These are phyloP conservation scores for Cinnamomum chago DNA, from an alignment of 164 flowering plant genomes.

Conservation along the genomic window DNA sequence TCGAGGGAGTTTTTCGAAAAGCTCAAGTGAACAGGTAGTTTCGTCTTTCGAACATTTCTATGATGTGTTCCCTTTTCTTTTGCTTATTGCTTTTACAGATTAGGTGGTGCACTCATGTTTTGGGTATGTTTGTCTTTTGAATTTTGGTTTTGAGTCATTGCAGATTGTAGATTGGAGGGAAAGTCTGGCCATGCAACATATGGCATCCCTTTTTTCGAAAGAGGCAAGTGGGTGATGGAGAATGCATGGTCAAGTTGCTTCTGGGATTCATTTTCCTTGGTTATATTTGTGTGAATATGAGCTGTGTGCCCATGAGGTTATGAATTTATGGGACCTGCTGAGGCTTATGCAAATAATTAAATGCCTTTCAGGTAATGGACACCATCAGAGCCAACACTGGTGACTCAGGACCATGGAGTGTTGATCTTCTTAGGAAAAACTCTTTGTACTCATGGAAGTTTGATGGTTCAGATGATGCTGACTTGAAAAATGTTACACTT, in stretches of 20 bases:
- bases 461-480: slow-evolving; percentile 38
- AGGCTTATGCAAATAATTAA: background rate
- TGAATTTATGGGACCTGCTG: background rate
- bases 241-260: background rate
- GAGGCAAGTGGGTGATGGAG: slow-evolving; percentile 47
- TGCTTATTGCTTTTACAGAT: background rate
- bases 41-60: slow-evolving; percentile 2
- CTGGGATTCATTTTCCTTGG: background rate
- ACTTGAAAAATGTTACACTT: slow-evolving; percentile 24
- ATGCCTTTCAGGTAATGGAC: slow-evolving; percentile 25
- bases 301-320: background rate
- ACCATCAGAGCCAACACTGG: slow-evolving; percentile 51
- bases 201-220: slow-evolving; percentile 61
- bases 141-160: slow-evolving; percentile 12
- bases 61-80: no score
- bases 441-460: slow-evolving; percentile 77
- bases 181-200: slow-evolving; percentile 54
- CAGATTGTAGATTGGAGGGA: slow-evolving; percentile 79
- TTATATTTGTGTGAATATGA: background rate
- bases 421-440: slow-evolving; percentile 57
- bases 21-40: slow-evolving; percentile 40
- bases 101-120: background rate
- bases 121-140: background rate
- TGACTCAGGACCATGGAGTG: slow-evolving; percentile 72
- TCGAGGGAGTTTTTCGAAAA: slow-evolving; percentile 22